A percentile compares a stretch with the other conserved stretches of the same genome.
Evolutionary conservation across 768 basidiomycete species (phyloP).

Genomic region (Boletus huronensis): DNA sequence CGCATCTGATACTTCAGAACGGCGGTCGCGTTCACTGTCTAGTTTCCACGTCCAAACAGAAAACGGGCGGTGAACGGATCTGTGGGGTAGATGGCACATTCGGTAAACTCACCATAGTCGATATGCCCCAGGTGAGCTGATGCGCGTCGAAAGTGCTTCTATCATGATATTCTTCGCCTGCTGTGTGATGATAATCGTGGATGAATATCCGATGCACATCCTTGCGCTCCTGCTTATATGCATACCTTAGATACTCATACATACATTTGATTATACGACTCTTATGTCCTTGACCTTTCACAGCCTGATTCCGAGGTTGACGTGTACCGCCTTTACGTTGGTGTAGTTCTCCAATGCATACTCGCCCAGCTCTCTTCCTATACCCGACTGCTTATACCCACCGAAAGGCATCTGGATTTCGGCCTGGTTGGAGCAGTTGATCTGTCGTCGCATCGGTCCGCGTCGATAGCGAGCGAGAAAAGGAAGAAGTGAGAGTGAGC

Average conservation of each 20-base stretch:
- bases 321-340: constrained; percentile 7
- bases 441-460: neutral
- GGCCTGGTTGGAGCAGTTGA: constrained; percentile 2
- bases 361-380: constrained; percentile 8
- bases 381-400: constrained; percentile 10
- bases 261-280: neutral
- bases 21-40: too few relatives aligned
- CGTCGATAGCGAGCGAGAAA: neutral
- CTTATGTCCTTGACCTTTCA: neutral
- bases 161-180: too few relatives aligned
- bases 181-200: too few relatives aligned
- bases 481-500: neutral
- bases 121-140: too few relatives aligned
- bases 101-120: too few relatives aligned
- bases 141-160: too few relatives aligned
- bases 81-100: too few relatives aligned
- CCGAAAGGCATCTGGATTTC: constrained; percentile 12
- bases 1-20: too few relatives aligned
- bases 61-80: too few relatives aligned
- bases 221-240: neutral
- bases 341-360: constrained; percentile 13
- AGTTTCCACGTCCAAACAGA: too few relatives aligned
- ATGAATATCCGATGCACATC: too few relatives aligned
- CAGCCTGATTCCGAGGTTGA: constrained; percentile 6
- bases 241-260: neutral